Base-by-base conservation (phyloP, 2,329 filamentous ascomycete genomes). In the Coniochaeta sp. region DNA sequence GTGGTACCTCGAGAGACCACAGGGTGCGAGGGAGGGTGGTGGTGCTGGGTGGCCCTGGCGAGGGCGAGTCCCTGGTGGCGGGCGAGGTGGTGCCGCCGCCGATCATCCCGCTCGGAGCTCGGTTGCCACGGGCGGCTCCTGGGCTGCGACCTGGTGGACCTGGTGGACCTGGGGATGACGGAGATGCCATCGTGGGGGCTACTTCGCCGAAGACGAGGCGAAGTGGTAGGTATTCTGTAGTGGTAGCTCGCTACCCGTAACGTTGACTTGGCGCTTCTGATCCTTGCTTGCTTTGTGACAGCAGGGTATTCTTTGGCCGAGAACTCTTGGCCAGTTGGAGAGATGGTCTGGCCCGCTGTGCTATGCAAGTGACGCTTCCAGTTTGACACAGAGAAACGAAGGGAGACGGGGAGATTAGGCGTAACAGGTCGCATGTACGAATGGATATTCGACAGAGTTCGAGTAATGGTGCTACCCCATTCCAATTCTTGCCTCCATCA, bases 1-100 rank as follows among this genome's bases (percentile, higher is more conserved):
- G 70, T 9, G 83, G 82, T 61, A 86, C 74, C 60, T 78, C 77
- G 60, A 81, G 74, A 63, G 72, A 72, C 83, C 83, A 86, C 62
- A 86, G 80, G 38, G 76, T 70, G 65, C 81, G 77, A 12, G 81
- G 69, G 60, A 79, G 70, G 42, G 66, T 59, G 60, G 62, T 55
- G 38, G 62, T 57, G 44, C 42, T 28, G 19, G 47, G 17, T 30
- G 47, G 42, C 26, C 19, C 22, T 17, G 47, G 47, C 30, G 47
- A 52, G 47, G 47, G 47, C 22, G 47, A 52, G 24, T 7, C 3
- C 16, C 47, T 52, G 47, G 47, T 16, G 24, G 16, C 47, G 47
- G 47, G n/a, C 42, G 22, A 47, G 19, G 19, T 24, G 3, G 19
- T 9, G 10, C 3, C 22, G 7, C 19, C 22, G 10, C 3, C 22